phyloP scores from a whole-genome alignment of 192 early-diverging fungal genomes.

The Gigaspora rosea region DNA sequence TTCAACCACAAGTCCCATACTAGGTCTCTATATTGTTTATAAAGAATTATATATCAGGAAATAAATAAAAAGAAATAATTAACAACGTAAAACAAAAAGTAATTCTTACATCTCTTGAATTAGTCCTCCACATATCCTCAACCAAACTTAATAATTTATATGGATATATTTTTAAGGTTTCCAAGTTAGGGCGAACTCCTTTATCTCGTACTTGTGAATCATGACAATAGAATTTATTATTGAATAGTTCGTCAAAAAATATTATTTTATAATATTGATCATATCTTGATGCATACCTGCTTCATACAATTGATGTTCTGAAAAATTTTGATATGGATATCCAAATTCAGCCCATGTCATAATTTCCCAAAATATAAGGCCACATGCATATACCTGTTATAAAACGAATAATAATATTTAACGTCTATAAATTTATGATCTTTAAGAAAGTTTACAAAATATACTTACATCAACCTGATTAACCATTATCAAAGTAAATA shows the following conservation, averaged over 20 bases:
- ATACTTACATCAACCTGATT: constrained; percentile 11
- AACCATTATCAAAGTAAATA: constrained; percentile 18
- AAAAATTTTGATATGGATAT: constrained; percentile 70
- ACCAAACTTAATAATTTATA: constrained; percentile 60
- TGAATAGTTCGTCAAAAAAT: neutral
- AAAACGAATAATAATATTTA: neutral
- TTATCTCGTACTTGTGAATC: constrained; percentile 56
- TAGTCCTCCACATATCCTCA: constrained; percentile 74
- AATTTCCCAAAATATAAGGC: constrained; percentile 79
- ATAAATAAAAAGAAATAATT: constrained; percentile 12
- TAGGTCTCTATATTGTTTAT: constrained; percentile 47
- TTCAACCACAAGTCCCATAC: constrained; percentile 74
- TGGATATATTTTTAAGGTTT: constrained; percentile 60
- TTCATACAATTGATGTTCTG: constrained; percentile 61
- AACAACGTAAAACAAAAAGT: neutral
- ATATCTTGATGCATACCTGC: constrained; percentile 32
- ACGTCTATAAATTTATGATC: neutral
- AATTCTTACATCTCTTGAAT: constrained; percentile 48
- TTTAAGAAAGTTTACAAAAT: too few species aligned
- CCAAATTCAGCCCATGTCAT: constrained; percentile 70
- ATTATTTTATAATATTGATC: neutral
- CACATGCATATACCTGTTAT: constrained; percentile 66
- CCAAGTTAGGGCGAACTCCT: constrained; percentile 58
- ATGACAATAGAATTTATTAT: constrained; percentile 33
- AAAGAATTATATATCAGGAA: neutral